Base-by-base conservation (phyloP, 768 basidiomycete species). In the Leccinum arenicola region DNA sequence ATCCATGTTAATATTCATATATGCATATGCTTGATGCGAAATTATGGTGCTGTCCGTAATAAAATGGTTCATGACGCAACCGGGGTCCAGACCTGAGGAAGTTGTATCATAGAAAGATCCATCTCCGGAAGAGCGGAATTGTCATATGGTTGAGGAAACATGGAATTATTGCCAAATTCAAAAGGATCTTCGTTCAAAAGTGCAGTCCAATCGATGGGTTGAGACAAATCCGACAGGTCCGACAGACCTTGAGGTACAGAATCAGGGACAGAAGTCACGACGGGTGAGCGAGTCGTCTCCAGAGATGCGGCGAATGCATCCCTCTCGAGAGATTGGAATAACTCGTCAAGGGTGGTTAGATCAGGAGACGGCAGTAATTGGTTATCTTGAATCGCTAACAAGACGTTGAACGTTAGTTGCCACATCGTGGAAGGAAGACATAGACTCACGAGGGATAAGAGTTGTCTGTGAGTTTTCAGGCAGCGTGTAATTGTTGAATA, bases 401-500 rank as follows among this genome's bases (percentile, higher is more conserved):
- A 40, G 8, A 11, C 6, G 3, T 36, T 8, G 7, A 35, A 11
- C 8, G 2, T 51, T 9, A 5, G 10, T n/a, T 6, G 17, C 25
- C 8, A 10, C 19, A 29, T 27, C 9, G 3, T 3, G 1, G 11
- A 47, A 54, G 10, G 3, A 54, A 47, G 10, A 52, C 19, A 33
- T 3, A 17, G 9, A 57, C 49, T 64, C 48, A 59, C 58, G 4
- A 35, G 52, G 15, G 7, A 10, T 7, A 6, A 50, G 14, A 4
- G 53, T 3, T 14, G 36, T 31, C 19, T 57, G 31, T 33, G 27
- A 5, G 11, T 62, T 48, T 36, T 58, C 63, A 3, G 57, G 62
- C 31, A 66, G 58, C 1, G 6, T 52, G 1, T 75, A 69, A 1
- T 70, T 56, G 8, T 65, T 63, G 19, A 75, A 75, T 55, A 78